A percentile compares a stretch with the other conserved stretches of the same genome.
phyloP scores from a whole-genome alignment of 139 green algal genomes.

The Chlorokybus atmophyticus region DNA sequence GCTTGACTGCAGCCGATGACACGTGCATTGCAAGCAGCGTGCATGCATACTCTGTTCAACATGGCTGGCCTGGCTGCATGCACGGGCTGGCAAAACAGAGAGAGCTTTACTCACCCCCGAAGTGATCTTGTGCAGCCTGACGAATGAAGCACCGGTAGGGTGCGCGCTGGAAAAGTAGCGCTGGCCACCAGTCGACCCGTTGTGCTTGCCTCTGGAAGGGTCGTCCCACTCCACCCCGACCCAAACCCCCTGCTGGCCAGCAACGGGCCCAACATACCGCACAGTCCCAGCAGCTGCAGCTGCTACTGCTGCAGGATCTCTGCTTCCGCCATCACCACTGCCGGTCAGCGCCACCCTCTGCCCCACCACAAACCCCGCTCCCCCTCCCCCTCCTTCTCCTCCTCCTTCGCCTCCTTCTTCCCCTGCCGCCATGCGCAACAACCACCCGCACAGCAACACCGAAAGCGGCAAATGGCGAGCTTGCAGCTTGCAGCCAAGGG shows the following conservation, averaged over 20 bases:
- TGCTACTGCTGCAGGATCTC: neutral
- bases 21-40: conserved; percentile 3
- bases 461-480: too few species aligned
- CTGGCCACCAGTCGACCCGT: conserved; percentile 17
- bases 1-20: conserved; percentile 10
- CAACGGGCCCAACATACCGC: conserved; percentile 26
- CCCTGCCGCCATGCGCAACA: too few species aligned
- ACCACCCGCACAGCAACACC: too few species aligned
- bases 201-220: conserved; percentile 24
- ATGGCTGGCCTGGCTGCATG: conserved; percentile 11
- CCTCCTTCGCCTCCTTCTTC: too few species aligned
- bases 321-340: neutral
- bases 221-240: conserved; percentile 37
- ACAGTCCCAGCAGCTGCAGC: too few species aligned
- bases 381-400: too few species aligned
- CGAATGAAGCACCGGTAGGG: conserved; percentile 16
- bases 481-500: too few species aligned
- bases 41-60: conserved; percentile 5
- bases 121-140: conserved; percentile 16
- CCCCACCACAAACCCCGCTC: too few species aligned
- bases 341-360: neutral
- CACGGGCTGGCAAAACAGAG: too few species aligned
- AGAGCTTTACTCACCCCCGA: conserved; percentile 11
- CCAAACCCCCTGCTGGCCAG: conserved; percentile 13
- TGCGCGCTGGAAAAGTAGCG: conserved; percentile 13